phyloP scores from a whole-genome alignment of 225 moss, liverwort and hornwort genomes.

The Polytrichum commune region DNA sequence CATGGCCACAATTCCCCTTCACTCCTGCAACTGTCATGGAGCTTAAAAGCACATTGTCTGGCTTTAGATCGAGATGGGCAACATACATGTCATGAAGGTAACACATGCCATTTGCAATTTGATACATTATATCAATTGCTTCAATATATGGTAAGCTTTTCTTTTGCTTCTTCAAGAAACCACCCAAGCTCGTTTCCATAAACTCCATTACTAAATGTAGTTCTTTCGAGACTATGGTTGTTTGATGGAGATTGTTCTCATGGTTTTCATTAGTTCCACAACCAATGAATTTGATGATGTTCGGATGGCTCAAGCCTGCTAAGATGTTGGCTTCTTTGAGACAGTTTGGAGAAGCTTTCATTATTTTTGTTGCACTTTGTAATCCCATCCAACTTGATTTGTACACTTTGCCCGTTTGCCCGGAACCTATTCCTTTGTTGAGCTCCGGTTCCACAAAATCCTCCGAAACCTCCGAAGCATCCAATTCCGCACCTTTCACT shows the following conservation, averaged over 20 bases:
- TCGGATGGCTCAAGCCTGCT: slow-evolving; percentile 12
- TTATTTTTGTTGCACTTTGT: slow-evolving; percentile 16
- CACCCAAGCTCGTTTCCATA: background rate
- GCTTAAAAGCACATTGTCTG: background rate
- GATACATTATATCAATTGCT: background rate
- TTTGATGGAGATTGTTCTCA: background rate
- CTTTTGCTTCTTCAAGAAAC: background rate
- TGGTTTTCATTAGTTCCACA: slow-evolving; percentile 1
- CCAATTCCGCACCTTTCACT: too few relatives aligned
- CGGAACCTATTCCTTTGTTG: too few relatives aligned
- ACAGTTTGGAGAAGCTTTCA: slow-evolving; percentile 2
- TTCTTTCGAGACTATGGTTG: too few relatives aligned
- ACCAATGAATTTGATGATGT: slow-evolving; percentile 18
- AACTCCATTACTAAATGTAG: background rate
- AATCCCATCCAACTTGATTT: slow-evolving; percentile 11
- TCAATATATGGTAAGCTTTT: background rate
- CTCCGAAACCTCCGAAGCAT: too few relatives aligned
- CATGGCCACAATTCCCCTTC: background rate
- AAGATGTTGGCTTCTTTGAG: slow-evolving; percentile 17
- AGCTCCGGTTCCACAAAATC: too few relatives aligned
- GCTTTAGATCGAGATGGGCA: slow-evolving; percentile 6
- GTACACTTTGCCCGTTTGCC: background rate
- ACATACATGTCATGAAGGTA: slow-evolving; percentile 3
- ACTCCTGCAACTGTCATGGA: background rate
- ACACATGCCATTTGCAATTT: slow-evolving; percentile 8